Percentiles rank a stretch among this genome's conserved stretches.
Conservation (phyloP, 2,329 filamentous ascomycete genomes). For the Torrubiellomyces zombiae region DNA sequence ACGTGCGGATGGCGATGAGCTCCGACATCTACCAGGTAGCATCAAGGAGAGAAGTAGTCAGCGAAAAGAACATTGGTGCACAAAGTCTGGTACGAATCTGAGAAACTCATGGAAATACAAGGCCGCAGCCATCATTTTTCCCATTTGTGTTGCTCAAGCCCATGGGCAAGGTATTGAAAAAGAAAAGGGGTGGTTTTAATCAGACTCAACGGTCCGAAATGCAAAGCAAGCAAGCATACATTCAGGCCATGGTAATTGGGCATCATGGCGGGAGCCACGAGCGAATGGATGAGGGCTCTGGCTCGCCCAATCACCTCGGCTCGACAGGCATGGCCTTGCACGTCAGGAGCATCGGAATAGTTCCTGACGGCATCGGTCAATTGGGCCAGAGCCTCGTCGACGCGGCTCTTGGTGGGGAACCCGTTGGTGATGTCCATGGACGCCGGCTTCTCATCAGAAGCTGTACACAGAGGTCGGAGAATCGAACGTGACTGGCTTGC, state of each 20-base stretch:
- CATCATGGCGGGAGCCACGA: constrained; percentile 12
- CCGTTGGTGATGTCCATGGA: constrained; percentile 4
- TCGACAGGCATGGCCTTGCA: constrained; percentile 10
- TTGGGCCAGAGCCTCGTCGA: constrained; percentile 7
- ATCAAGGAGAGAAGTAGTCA: too few relatives aligned
- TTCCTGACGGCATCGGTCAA: constrained; percentile 7
- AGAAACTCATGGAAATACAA: too few relatives aligned
- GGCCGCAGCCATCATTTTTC: constrained; percentile 1
- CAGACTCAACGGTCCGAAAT: too few relatives aligned
- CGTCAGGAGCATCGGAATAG: constrained; percentile 10
- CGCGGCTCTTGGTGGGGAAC: constrained; percentile 7
- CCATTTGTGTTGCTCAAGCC: neutral
- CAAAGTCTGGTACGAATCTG: too few relatives aligned
- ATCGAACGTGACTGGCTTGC: too few relatives aligned
- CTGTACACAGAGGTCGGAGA: too few relatives aligned
- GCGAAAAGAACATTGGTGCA: too few relatives aligned
- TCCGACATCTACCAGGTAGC: constrained; percentile 13
- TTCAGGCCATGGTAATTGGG: constrained; percentile 17
- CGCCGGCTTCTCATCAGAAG: too few relatives aligned
- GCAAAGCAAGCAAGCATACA: constrained; percentile 6
- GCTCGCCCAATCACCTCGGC: constrained; percentile 12
- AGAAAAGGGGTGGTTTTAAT: too few relatives aligned
- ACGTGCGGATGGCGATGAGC: constrained; percentile 12
- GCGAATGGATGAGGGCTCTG: constrained; percentile 10
- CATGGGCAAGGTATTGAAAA: too few relatives aligned